Base-by-base conservation (phyloP, 768 basidiomycete species). In the Amanita exitialis region DNA sequence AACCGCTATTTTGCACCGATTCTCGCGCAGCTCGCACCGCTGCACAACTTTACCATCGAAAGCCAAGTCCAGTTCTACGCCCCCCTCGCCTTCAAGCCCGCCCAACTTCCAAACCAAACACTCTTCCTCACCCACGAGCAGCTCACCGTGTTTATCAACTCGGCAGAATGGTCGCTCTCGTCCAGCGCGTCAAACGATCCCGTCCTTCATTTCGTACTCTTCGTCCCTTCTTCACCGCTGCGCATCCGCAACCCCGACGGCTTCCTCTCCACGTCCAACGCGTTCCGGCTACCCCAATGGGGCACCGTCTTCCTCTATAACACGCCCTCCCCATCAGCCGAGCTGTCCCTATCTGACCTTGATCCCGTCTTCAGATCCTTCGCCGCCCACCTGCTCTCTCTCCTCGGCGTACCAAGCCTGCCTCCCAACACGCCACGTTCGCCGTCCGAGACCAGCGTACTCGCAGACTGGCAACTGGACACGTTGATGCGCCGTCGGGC, bases 21-120 rank as follows among this genome's bases (percentile, higher is more conserved):
- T 7, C 64, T 90, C 8, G 62, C 72, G 12, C 69, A 75, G 28
- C 70, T 97, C 4, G 69, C 70, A 2, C 64, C 72, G 13, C 66
- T 98, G 15, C 90, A 97, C 70, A 91, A 94, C 60, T 90, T 93
- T 62, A 93, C 87, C 2, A 75, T 97, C 39, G 93, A 97, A 69
- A 95, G 91, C 53, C 95, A 98, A 68, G 79, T 96, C 0, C 90
- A 94, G 59, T 91, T 82, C 61, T 84, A 95, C 58, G 90, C 91
- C 4, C 94, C 93, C 0, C 68, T 98, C 41, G 84, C 90, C 1
- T 90, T 98, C 60, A 72, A 78, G 47, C 87, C 91, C 7, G 62
- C 58, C 6, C 53, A 62, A 4, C 41, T 76, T 3, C 66, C 71
- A 6, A 60, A 69, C 23, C 66, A 62, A 6, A 60, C 64, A 7